Conservation (phyloP, 495 filamentous ascomycete genomes). For the Penicillium tannophilum region DNA sequence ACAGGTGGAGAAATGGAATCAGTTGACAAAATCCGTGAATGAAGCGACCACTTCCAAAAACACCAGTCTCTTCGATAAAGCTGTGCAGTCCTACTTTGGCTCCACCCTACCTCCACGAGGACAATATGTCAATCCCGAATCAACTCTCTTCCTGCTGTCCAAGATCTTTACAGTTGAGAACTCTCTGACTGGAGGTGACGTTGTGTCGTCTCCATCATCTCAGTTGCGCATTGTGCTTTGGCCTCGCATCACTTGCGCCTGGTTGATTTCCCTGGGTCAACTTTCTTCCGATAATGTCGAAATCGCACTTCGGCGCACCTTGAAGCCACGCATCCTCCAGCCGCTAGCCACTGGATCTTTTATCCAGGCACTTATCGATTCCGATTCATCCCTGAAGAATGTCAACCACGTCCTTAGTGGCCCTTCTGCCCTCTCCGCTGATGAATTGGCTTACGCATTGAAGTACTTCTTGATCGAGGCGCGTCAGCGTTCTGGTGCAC, state of each 20-base stretch:
- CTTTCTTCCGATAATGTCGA: conserved; percentile 63
- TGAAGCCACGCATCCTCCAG: conserved; percentile 45
- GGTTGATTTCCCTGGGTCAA: conserved; percentile 64
- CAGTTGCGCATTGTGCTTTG: conserved; percentile 52
- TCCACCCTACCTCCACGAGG: conserved; percentile 25
- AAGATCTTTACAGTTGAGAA: conserved; percentile 53
- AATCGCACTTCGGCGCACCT: conserved; percentile 54
- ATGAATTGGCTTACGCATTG: conserved; percentile 48
- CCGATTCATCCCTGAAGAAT: conserved; percentile 61
- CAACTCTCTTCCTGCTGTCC: conserved; percentile 53
- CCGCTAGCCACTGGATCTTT: conserved; percentile 58
- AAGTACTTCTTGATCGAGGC: conserved; percentile 44
- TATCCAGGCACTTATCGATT: conserved; percentile 57
- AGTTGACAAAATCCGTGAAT: conserved; percentile 32
- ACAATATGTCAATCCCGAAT: conserved; percentile 42
- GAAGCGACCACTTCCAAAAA: conserved; percentile 31
- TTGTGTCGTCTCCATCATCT: conserved; percentile 29
- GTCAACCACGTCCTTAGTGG: conserved; percentile 56
- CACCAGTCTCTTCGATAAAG: conserved; percentile 38
- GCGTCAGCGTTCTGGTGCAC: conserved; percentile 31
- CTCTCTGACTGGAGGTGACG: conserved; percentile 16
- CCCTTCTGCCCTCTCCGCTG: conserved; percentile 39
- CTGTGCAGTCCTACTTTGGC: conserved; percentile 40
- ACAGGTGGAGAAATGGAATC: conserved; percentile 40
- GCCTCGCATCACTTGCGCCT: conserved; percentile 56